These are phyloP conservation scores for Maudiozyma serrabonitensis DNA, from an alignment of 805 yeast species.

Conservation along the genomic window DNA sequence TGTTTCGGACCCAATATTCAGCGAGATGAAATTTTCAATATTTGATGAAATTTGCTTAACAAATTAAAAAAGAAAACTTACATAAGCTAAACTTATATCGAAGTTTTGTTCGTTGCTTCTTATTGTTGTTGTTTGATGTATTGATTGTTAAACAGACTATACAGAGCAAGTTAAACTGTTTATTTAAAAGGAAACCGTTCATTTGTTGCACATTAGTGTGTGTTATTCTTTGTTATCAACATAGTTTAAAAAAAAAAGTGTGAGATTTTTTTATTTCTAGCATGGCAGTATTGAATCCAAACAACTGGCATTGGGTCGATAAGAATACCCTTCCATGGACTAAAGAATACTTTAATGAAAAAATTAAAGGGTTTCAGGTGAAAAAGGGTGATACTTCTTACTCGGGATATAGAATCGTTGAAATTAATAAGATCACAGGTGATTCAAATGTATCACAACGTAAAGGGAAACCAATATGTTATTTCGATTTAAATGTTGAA, in stretches of 20 bases:
- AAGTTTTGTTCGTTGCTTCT: background rate
- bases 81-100: background rate
- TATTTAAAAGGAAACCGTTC: too few species aligned
- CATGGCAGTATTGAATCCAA: conserved; percentile 65
- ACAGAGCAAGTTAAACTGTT: too few species aligned
- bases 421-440: conserved; percentile 44
- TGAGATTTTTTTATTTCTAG: background rate
- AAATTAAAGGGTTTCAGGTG: conserved; percentile 23
- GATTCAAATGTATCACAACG: conserved; percentile 80
- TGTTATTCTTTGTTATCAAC: too few species aligned
- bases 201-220: too few species aligned
- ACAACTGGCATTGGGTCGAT: conserved; percentile 73
- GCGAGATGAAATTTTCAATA: too few species aligned
- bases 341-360: conserved; percentile 37
- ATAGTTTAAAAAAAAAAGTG: too few species aligned
- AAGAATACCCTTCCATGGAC: conserved; percentile 61
- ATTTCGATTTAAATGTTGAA: conserved; percentile 53
- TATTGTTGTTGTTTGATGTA: too few species aligned
- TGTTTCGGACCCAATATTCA: too few species aligned
- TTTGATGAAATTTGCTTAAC: background rate
- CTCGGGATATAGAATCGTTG: conserved; percentile 25
- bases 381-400: conserved; percentile 12
- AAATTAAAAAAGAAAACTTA: background rate
- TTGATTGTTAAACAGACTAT: too few species aligned
- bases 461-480: conserved; percentile 71